phyloP scores from a whole-genome alignment of 2,329 filamentous ascomycete genomes.

The Neoarthrinium moseri region DNA sequence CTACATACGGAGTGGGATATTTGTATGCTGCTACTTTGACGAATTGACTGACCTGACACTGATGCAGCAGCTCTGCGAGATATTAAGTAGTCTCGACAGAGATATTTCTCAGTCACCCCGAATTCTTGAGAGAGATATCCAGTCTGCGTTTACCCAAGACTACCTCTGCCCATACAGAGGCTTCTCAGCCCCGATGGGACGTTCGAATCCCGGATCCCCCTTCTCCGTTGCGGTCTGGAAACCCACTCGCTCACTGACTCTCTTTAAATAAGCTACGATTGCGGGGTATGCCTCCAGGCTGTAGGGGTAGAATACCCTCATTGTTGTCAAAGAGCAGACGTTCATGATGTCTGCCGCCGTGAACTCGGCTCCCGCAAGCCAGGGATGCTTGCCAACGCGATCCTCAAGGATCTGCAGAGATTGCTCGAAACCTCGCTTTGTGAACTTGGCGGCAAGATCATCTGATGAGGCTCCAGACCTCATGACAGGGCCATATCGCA shows the following conservation, averaged over 20 bases:
- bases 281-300: slow-evolving; percentile 38
- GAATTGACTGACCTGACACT: too few relatives aligned
- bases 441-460: slow-evolving; percentile 8
- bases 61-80: too few relatives aligned
- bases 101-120: too few relatives aligned
- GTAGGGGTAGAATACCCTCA: slow-evolving; percentile 50
- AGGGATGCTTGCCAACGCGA: slow-evolving; percentile 47
- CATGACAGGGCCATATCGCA: too few relatives aligned
- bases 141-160: too few relatives aligned
- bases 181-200: too few relatives aligned
- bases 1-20: too few relatives aligned
- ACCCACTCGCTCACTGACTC: slow-evolving; percentile 41
- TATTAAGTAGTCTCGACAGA: too few relatives aligned
- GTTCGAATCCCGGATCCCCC: slow-evolving; percentile 47
- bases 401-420: slow-evolving; percentile 37
- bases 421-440: slow-evolving; percentile 29
- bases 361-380: slow-evolving; percentile 60
- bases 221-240: slow-evolving; percentile 48
- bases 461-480: background rate
- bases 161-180: too few relatives aligned
- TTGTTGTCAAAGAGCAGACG: slow-evolving; percentile 59
- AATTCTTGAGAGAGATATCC: too few relatives aligned
- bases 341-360: slow-evolving; percentile 67
- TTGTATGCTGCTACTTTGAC: too few relatives aligned
- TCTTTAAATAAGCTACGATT: slow-evolving; percentile 44